A percentile compares a stretch with the other conserved stretches of the same genome.
Conservation (phyloP, 2,329 filamentous ascomycete genomes). For the Hymenoscyphus occultus region DNA sequence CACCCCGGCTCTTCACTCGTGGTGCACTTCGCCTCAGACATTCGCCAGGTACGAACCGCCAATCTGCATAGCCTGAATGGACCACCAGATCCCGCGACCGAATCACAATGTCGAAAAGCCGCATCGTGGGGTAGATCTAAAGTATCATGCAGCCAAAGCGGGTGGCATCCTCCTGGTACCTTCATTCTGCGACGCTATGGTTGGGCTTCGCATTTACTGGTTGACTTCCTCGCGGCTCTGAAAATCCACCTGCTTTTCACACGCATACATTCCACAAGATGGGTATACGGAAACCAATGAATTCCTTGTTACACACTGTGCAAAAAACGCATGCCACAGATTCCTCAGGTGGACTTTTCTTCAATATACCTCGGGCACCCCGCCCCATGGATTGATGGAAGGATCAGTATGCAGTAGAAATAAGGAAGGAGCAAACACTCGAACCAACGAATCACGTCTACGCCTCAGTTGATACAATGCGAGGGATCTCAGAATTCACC, state of each 20-base stretch:
- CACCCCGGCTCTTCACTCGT: background rate
- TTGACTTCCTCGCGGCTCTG: background rate
- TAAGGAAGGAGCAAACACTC: background rate
- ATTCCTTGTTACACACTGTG: background rate
- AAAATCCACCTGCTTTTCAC: background rate
- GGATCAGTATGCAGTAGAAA: background rate
- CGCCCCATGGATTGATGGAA: background rate
- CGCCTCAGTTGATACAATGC: constrained; percentile 5
- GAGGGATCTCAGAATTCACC: background rate
- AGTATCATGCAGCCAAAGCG: background rate
- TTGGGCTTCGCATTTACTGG: background rate
- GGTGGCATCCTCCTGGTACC: background rate
- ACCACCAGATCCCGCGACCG: constrained; percentile 1
- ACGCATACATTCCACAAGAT: constrained; percentile 1
- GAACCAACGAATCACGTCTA: background rate
- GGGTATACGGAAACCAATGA: background rate
- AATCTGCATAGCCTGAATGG: background rate
- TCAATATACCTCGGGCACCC: background rate
- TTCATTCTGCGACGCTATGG: background rate
- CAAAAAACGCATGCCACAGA: constrained; percentile 2
- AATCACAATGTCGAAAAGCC: constrained; percentile 1
- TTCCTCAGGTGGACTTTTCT: background rate
- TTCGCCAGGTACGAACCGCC: background rate
- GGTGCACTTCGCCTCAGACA: background rate
- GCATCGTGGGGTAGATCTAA: constrained; percentile 1